A percentile compares a stretch with the other conserved stretches of the same genome.
Conservation (phyloP, 768 basidiomycete species). For the Podaxis rugospora region DNA sequence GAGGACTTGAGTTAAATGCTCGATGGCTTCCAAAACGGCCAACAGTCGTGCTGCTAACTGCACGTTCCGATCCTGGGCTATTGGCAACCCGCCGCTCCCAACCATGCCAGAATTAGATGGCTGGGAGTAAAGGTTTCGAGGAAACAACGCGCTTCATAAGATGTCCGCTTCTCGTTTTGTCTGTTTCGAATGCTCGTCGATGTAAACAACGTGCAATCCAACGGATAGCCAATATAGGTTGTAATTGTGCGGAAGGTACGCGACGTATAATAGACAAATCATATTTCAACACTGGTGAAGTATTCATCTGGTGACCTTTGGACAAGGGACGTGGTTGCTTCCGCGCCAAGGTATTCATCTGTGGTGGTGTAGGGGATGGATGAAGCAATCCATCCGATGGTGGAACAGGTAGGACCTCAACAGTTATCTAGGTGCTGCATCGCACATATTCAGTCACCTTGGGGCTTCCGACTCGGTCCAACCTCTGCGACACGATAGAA, state of each 20-base stretch:
- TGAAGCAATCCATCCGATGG: slow-evolving; percentile 43
- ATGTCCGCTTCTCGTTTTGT: slow-evolving; percentile 63
- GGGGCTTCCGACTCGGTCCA: slow-evolving; percentile 17
- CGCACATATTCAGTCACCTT: slow-evolving; percentile 57
- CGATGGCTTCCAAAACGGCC: slow-evolving; percentile 54
- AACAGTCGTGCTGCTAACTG: slow-evolving; percentile 66
- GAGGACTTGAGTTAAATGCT: slow-evolving; percentile 57
- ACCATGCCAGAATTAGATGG: slow-evolving; percentile 8
- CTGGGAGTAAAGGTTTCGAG: slow-evolving; percentile 43
- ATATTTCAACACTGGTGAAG: slow-evolving; percentile 47
- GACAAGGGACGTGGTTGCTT: slow-evolving; percentile 35
- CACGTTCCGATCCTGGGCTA: slow-evolving; percentile 53
- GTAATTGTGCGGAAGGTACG: slow-evolving; percentile 42
- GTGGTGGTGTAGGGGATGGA: slow-evolving; percentile 19
- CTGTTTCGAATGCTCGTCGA: slow-evolving; percentile 43
- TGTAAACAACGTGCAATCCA: slow-evolving; percentile 56
- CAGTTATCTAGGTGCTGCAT: slow-evolving; percentile 61
- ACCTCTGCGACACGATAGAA: slow-evolving; percentile 29
- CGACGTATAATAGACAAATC: slow-evolving; percentile 42
- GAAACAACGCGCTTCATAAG: slow-evolving; percentile 54
- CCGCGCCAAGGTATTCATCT: slow-evolving; percentile 27
- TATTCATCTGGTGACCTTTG: slow-evolving; percentile 47
- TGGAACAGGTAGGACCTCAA: slow-evolving; percentile 52
- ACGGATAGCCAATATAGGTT: slow-evolving; percentile 53
- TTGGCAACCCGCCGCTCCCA: slow-evolving; percentile 22